Evolutionary conservation across 2,329 filamentous ascomycete species (phyloP).

Genomic region (Elsinoe fawcettii): DNA sequence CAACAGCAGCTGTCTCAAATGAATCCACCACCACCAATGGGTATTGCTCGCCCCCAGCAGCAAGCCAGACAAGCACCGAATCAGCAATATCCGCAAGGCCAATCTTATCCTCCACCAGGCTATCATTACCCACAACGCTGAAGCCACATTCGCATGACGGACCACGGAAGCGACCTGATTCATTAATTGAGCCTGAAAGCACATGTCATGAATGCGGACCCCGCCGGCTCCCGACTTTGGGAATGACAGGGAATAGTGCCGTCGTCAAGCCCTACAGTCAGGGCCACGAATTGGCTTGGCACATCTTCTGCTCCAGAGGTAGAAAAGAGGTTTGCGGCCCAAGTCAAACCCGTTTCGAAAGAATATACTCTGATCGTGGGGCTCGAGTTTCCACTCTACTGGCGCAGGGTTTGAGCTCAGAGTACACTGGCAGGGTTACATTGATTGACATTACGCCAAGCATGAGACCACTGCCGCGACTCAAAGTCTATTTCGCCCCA

Average conservation of each 20-base stretch:
- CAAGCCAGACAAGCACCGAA: not conserved
- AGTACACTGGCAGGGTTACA: too few relatives aligned
- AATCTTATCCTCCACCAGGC: not conserved
- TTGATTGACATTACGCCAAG: too few relatives aligned
- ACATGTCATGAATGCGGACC: not conserved
- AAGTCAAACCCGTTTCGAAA: too few relatives aligned
- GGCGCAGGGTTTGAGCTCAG: too few relatives aligned
- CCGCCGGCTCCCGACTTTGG: not conserved
- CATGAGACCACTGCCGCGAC: too few relatives aligned
- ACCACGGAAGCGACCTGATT: not conserved
- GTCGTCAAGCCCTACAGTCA: not conserved
- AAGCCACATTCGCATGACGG: not conserved
- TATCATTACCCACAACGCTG: slow-evolving; percentile 5
- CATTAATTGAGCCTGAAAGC: not conserved
- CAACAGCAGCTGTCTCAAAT: not conserved
- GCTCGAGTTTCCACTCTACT: too few relatives aligned
- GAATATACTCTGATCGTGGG: too few relatives aligned
- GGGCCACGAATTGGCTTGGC: not conserved
- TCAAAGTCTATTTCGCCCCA: too few relatives aligned
- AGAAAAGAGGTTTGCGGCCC: not conserved
- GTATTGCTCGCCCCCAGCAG: not conserved
- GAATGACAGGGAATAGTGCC: not conserved
- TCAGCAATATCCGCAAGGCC: not conserved
- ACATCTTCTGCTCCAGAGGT: not conserved
- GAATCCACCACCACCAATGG: not conserved